A percentile compares a stretch with the other conserved stretches of the same genome.
These are phyloP conservation scores for Lactarius quietus DNA, from an alignment of 768 basidiomycete genomes.

Conservation along the genomic window DNA sequence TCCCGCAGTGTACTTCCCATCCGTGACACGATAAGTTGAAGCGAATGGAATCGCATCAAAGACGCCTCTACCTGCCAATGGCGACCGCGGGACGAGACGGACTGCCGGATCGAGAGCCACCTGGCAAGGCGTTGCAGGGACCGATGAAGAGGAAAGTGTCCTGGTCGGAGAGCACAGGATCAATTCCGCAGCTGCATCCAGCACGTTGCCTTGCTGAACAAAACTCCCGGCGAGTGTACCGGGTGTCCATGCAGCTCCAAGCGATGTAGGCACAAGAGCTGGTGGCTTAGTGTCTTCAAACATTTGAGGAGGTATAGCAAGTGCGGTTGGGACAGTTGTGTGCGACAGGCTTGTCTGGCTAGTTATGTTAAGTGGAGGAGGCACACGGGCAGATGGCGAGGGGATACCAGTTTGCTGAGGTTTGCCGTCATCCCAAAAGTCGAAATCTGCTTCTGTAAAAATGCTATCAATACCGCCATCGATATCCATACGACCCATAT, in stretches of 20 bases:
- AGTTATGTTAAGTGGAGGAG: slow-evolving; percentile 26
- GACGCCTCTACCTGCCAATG: slow-evolving; percentile 29
- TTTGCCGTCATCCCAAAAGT: slow-evolving; percentile 63
- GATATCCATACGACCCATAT: slow-evolving; percentile 32
- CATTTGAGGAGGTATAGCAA: slow-evolving; percentile 35
- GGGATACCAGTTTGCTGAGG: slow-evolving; percentile 38
- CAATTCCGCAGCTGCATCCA: slow-evolving; percentile 38
- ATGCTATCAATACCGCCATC: slow-evolving; percentile 33
- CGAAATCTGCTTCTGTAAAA: slow-evolving; percentile 87
- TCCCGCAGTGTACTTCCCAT: slow-evolving; percentile 71
- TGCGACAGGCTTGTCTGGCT: slow-evolving; percentile 31
- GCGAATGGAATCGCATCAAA: slow-evolving; percentile 81
- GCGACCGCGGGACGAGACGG: slow-evolving; percentile 26
- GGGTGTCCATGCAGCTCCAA: slow-evolving; percentile 33
- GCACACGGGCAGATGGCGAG: slow-evolving; percentile 26
- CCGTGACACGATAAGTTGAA: slow-evolving; percentile 53
- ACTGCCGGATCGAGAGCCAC: slow-evolving; percentile 23
- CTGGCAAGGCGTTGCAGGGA: slow-evolving; percentile 17
- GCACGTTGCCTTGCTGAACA: slow-evolving; percentile 26
- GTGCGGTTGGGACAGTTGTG: slow-evolving; percentile 34
- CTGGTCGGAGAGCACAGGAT: slow-evolving; percentile 50
- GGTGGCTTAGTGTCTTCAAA: slow-evolving; percentile 31
- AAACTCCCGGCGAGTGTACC: slow-evolving; percentile 25
- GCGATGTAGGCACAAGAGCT: slow-evolving; percentile 33
- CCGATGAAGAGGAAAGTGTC: slow-evolving; percentile 39